These are phyloP conservation scores for Aciculosporium take DNA, from an alignment of 2,329 filamentous ascomycete genomes.

Conservation along the genomic window DNA sequence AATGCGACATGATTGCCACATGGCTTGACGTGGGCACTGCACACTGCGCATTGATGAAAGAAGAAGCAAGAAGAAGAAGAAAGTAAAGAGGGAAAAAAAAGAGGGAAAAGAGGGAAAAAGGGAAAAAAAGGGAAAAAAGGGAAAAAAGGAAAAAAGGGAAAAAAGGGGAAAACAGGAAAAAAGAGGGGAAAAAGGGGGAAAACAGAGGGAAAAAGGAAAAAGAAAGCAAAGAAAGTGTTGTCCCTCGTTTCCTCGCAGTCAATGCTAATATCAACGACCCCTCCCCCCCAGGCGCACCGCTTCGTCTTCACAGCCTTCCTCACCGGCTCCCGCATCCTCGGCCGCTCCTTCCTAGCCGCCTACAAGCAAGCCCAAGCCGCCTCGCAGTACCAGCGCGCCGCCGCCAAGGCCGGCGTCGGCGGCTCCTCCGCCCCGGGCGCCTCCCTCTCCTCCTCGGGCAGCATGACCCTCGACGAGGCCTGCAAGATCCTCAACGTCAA, in stretches of 20 bases:
- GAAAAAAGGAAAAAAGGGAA: too few relatives aligned
- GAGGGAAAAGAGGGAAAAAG: too few relatives aligned
- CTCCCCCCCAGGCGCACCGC: conserved; percentile 64
- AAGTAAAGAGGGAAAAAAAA: too few relatives aligned
- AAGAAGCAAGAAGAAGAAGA: too few relatives aligned
- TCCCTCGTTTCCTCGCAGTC: not conserved
- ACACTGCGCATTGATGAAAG: too few relatives aligned
- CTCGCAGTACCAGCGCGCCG: conserved; percentile 64
- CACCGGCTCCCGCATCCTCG: conserved; percentile 80
- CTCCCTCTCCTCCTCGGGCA: conserved; percentile 44
- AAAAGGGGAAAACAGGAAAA: too few relatives aligned
- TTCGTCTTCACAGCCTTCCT: conserved; percentile 80
- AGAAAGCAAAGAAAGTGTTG: too few relatives aligned
- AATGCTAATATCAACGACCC: conserved; percentile 9
- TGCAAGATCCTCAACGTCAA: conserved; percentile 96
- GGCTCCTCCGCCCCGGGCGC: conserved; percentile 40
- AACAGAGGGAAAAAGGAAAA: too few relatives aligned
- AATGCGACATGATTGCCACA: not conserved
- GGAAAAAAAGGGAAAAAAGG: too few relatives aligned
- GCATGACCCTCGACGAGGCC: conserved; percentile 88
- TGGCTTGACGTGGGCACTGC: not conserved
- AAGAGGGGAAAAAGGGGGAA: too few relatives aligned
- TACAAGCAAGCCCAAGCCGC: conserved; percentile 90
- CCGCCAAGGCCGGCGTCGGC: conserved; percentile 45
- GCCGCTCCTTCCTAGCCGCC: conserved; percentile 82